A percentile compares a stretch with the other conserved stretches of the same genome.
Evolutionary conservation across 192 early-diverging fungal species (phyloP).

Genomic region (Glomus cerebriforme): DNA sequence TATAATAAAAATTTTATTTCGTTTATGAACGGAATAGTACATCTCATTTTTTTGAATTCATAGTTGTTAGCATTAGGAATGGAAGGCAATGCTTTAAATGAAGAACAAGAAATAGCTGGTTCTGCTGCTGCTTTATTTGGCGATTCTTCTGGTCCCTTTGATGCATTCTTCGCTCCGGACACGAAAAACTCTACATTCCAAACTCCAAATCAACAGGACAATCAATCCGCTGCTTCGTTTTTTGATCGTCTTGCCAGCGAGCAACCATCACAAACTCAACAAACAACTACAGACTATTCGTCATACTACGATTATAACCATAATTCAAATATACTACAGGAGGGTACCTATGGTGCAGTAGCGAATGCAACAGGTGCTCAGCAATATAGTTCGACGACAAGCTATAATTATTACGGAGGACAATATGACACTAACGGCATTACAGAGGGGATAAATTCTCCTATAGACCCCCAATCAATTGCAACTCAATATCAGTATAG

Average conservation of each 20-base stretch:
- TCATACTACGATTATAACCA: not conserved
- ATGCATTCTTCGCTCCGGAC: not conserved
- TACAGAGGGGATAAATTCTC: not conserved
- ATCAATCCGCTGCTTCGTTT: not conserved
- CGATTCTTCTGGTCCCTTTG: conserved; percentile 7
- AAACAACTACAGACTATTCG: not conserved
- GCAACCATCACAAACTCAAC: not conserved
- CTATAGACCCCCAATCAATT: not conserved
- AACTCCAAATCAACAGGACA: not conserved
- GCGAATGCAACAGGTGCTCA: not conserved
- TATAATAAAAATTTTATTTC: too few species aligned
- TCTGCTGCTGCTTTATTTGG: conserved; percentile 4
- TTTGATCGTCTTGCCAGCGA: not conserved
- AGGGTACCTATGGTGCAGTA: too few species aligned
- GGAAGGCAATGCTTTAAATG: not conserved
- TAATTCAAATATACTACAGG: not conserved
- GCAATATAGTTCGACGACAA: not conserved
- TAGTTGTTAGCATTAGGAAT: not conserved
- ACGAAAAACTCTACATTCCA: not conserved
- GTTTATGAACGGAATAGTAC: too few species aligned
- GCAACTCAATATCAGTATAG: not conserved
- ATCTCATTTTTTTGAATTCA: too few species aligned
- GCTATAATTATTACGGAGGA: not conserved
- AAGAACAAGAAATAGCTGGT: not conserved
- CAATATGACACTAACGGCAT: not conserved